Conservation (phyloP, 768 basidiomycete genomes). For the Infundibulicybe gibba region DNA sequence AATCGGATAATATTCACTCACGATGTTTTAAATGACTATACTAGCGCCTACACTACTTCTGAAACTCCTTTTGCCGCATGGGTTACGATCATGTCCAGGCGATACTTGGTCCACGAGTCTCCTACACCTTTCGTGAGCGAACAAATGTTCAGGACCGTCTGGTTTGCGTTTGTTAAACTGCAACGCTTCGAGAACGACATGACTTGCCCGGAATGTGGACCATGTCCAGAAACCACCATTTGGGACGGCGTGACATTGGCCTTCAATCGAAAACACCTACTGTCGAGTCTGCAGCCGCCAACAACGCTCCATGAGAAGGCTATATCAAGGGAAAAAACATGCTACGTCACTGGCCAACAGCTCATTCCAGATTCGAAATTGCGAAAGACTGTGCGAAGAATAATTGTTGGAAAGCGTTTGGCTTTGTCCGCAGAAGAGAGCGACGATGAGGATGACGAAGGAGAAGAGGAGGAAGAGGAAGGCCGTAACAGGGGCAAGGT, state of each 20-base stretch:
- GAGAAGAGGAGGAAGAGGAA: constrained; percentile 5
- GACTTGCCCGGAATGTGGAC: constrained; percentile 25
- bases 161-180: constrained; percentile 27
- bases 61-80: constrained; percentile 31
- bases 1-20: too few species aligned
- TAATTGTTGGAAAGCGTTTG: constrained; percentile 1
- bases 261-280: constrained; percentile 22
- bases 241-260: constrained; percentile 26
- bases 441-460: constrained; percentile 1
- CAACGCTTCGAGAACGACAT: constrained; percentile 17
- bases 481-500: too few species aligned
- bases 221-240: too few species aligned
- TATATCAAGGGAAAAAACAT: neutral
- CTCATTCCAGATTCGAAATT: constrained; percentile 3
- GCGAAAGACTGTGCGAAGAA: neutral
- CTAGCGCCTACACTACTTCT: constrained; percentile 23
- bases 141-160: constrained; percentile 22
- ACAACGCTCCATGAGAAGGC: constrained; percentile 8
- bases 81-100: constrained; percentile 13
- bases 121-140: constrained; percentile 17
- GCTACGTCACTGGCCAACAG: constrained; percentile 7
- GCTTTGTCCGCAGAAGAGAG: neutral
- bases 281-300: constrained; percentile 11
- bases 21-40: too few species aligned
- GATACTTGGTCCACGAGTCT: constrained; percentile 13